These are phyloP conservation scores for Trichoderma arundinaceum DNA, from an alignment of 2,329 filamentous ascomycete genomes.

Conservation along the genomic window DNA sequence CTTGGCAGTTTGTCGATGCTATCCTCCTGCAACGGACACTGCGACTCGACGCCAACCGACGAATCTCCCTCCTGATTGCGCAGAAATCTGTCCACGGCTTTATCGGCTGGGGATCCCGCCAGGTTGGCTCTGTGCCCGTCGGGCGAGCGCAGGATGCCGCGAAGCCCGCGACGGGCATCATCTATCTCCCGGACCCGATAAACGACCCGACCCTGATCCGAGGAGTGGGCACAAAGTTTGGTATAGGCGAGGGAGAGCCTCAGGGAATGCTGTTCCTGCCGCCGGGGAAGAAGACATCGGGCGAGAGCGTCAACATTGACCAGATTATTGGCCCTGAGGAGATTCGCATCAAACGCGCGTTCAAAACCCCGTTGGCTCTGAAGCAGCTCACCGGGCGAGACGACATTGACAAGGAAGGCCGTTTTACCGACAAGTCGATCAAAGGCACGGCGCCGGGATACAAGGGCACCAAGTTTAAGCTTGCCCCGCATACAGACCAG, in stretches of 20 bases:
- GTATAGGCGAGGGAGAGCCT: conserved; percentile 69
- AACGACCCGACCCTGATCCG: conserved; percentile 82
- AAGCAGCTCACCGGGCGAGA: conserved; percentile 81
- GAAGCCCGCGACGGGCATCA: conserved; percentile 75
- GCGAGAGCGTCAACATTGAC: conserved; percentile 82
- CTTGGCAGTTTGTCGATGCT: conserved; percentile 86
- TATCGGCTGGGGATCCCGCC: conserved; percentile 83
- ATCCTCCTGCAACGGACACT: conserved; percentile 91
- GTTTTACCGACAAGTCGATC: conserved; percentile 61
- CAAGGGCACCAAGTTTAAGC: conserved; percentile 80
- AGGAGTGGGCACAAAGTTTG: conserved; percentile 82
- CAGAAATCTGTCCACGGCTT: conserved; percentile 96
- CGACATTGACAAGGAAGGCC: conserved; percentile 71
- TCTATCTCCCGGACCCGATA: conserved; percentile 89
- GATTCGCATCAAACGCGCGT: conserved; percentile 83
- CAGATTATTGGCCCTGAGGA: conserved; percentile 82
- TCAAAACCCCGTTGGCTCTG: conserved; percentile 77
- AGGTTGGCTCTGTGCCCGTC: conserved; percentile 90
- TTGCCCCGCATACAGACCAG: conserved; percentile 93
- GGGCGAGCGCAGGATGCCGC: conserved; percentile 88
- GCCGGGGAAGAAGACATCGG: conserved; percentile 75
- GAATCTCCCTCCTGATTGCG: conserved; percentile 90
- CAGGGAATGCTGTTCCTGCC: conserved; percentile 89
- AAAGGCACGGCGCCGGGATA: conserved; percentile 66
- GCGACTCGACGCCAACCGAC: conserved; percentile 82